Conservation (phyloP, 768 basidiomycete genomes). For the Kwoniella newhampshirensis region DNA sequence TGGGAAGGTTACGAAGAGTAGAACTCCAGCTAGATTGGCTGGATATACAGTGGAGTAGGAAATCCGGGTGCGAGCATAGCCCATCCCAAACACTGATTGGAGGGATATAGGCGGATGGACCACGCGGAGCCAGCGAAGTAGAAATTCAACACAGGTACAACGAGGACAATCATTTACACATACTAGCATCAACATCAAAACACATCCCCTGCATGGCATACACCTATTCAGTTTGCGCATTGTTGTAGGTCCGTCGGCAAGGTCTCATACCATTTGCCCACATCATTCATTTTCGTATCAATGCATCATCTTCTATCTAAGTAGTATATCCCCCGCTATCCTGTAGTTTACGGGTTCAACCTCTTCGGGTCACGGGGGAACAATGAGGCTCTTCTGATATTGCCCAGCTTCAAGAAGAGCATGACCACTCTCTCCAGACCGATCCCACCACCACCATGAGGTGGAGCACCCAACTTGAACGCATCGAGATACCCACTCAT, state of each 20-base stretch:
- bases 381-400: slow-evolving; percentile 85
- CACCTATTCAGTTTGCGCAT: background rate
- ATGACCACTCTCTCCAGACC: slow-evolving; percentile 90
- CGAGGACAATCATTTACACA: background rate
- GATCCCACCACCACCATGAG: slow-evolving; percentile 96
- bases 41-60: slow-evolving; percentile 18
- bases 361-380: slow-evolving; percentile 98
- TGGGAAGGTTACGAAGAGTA: slow-evolving; percentile 30
- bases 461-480: slow-evolving; percentile 90
- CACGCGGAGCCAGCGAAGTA: too few relatives aligned
- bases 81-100: too few relatives aligned
- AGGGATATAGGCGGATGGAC: too few relatives aligned
- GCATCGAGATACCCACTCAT: slow-evolving; percentile 93
- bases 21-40: slow-evolving; percentile 18
- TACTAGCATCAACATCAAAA: slow-evolving; percentile 1
- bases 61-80: too few relatives aligned
- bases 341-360: slow-evolving; percentile 68
- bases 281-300: too few relatives aligned
- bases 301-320: background rate
- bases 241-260: too few relatives aligned
- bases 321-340: too few relatives aligned
- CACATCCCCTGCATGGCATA: background rate
- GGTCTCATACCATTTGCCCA: too few relatives aligned
- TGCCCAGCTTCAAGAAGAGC: slow-evolving; percentile 95
- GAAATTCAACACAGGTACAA: too few relatives aligned